Base-by-base conservation (phyloP, 106 monocot species). In the Dendrobium huoshanense region DNA sequence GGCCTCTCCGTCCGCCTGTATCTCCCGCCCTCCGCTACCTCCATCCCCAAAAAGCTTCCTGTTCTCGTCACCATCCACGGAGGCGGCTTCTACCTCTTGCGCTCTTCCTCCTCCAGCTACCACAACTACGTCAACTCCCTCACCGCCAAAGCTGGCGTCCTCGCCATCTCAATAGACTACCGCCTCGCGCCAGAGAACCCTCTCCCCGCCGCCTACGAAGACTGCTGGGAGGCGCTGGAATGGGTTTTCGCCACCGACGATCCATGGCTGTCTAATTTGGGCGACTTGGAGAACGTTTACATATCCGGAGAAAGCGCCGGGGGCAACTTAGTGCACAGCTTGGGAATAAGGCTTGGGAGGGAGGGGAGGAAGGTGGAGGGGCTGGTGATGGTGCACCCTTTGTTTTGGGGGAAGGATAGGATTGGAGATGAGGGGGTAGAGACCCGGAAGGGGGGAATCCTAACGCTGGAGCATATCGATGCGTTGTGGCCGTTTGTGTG, bases 231-330 rank as follows among this genome's bases (percentile, higher is more conserved):
- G 33, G 70, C 37, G 29, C 20, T 70, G 22, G 9, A 16, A 11
- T 70, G 70, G 70, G 70, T 70, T 29, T 13, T 70, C 70, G 29
- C 33, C 70, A 16, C 10, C 15, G 13, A 2, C 70, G 70, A 70
- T 70, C 70, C 70, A 4, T 93, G 88, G 93, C 55, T 93, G 16
- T 24, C 78, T 17, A 17, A 65, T 2, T 75, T 87, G 78, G 87
- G 51, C 0, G 90, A 93, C 79, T 67, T 65, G 17, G 37, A 11
- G 18, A 77, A 78, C 20, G 15, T 93, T 5, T 89, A 85, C 87
- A n/a, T 91, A 4, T 75, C 47, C 44, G 93, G 93, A 0, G 90
- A 86, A 42, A 89, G 89, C 74, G 82, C 89, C 3, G 89, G 89
- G 22, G 87, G 37, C 18, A 87, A 84, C 56, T 75, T 87, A 1